Evolutionary conservation across 2,329 filamentous ascomycete genomes (phyloP).

Genomic region (Sclerotinia spermophila): DNA sequence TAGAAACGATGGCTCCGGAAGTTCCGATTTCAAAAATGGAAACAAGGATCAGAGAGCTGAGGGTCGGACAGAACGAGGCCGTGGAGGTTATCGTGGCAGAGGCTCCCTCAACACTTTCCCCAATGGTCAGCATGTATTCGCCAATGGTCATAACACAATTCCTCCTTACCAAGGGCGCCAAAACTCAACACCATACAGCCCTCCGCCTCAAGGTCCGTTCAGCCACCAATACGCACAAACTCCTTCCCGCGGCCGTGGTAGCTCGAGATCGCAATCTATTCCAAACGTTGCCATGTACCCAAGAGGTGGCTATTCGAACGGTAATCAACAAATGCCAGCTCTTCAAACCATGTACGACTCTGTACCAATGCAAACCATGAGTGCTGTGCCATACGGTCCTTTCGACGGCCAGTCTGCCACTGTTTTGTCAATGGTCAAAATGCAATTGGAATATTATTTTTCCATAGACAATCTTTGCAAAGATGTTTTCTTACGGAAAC

Average conservation of each 20-base stretch:
- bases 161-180: conserved; percentile 34
- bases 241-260: conserved; percentile 44
- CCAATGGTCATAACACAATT: conserved; percentile 40
- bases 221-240: conserved; percentile 34
- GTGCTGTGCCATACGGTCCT: conserved; percentile 54
- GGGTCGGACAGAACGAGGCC: conserved; percentile 41
- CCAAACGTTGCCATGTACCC: conserved; percentile 51
- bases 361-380: conserved; percentile 52
- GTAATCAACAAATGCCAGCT: conserved; percentile 40
- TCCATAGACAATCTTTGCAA: conserved; percentile 94
- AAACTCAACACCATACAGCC: conserved; percentile 36
- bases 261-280: conserved; percentile 59
- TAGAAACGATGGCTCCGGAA: conserved; percentile 31
- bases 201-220: conserved; percentile 40
- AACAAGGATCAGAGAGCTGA: conserved; percentile 37
- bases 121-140: conserved; percentile 39
- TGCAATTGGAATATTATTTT: conserved; percentile 86
- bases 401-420: conserved; percentile 52
- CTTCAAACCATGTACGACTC: conserved; percentile 56
- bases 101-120: conserved; percentile 38
- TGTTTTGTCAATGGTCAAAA: conserved; percentile 41
- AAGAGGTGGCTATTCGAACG: conserved; percentile 39
- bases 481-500: conserved; percentile 79
- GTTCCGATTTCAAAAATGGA: conserved; percentile 29
- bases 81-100: conserved; percentile 46